Evolutionary conservation across 139 green algal species (phyloP).

Genomic region (Penium margaritaceum): DNA sequence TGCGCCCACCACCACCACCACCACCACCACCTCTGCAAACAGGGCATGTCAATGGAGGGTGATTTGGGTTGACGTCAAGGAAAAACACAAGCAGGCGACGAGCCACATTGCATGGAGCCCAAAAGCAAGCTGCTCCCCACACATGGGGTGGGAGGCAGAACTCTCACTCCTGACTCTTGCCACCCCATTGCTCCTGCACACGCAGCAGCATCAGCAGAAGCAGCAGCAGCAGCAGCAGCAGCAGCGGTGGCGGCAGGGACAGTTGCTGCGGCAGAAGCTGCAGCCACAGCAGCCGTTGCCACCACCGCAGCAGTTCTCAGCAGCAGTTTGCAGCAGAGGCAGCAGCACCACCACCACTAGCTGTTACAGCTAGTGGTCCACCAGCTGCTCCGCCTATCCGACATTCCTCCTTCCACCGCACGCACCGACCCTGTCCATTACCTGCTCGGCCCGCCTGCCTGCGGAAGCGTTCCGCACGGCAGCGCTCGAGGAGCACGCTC

Average conservation of each 20-base stretch:
- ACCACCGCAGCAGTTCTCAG: background rate
- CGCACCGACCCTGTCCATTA: background rate
- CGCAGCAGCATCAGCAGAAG: background rate
- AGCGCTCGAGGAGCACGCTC: conserved; percentile 65
- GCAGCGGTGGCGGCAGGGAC: background rate
- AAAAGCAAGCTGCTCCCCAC: background rate
- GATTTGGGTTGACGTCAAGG: too few species aligned
- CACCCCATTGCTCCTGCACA: background rate
- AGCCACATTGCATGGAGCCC: background rate
- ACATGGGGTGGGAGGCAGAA: background rate
- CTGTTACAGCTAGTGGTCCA: background rate
- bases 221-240: background rate
- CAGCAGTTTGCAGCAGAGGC: background rate
- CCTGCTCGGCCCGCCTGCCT: background rate
- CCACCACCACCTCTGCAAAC: background rate
- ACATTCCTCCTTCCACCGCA: background rate
- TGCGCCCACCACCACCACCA: background rate
- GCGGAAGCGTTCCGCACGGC: conserved; percentile 69
- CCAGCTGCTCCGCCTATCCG: too few species aligned
- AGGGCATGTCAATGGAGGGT: background rate
- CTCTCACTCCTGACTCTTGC: background rate
- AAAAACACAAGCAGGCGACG: background rate
- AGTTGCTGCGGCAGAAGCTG: background rate
- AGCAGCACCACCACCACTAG: background rate
- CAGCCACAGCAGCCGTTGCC: background rate